Conservation (phyloP, 169 alveolate species). For the Plasmodium vivax region DNA sequence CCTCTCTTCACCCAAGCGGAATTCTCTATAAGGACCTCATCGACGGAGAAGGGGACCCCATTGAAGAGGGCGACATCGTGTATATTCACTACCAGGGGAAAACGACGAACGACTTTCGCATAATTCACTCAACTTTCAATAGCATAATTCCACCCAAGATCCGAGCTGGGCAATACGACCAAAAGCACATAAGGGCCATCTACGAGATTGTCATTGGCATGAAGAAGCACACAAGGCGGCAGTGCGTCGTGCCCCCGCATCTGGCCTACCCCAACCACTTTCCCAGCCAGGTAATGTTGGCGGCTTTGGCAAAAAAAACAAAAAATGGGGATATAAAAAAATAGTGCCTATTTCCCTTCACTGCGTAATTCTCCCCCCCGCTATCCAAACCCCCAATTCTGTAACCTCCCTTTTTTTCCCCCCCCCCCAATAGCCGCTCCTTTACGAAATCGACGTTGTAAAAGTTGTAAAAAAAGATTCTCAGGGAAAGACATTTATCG, state of each 20-base stretch:
- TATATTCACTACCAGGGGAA: slow-evolving; percentile 75
- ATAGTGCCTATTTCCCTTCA: not conserved
- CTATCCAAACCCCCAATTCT: not conserved
- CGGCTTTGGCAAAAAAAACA: not conserved
- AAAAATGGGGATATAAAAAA: not conserved
- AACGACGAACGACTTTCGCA: slow-evolving; percentile 73
- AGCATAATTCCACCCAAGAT: slow-evolving; percentile 64
- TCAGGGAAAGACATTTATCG: slow-evolving; percentile 8
- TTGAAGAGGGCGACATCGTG: slow-evolving; percentile 71
- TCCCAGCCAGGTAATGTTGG: slow-evolving; percentile 43
- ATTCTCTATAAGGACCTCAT: slow-evolving; percentile 53
- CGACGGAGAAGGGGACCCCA: slow-evolving; percentile 62
- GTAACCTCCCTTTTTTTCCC: slow-evolving; percentile 16
- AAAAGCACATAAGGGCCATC: slow-evolving; percentile 64
- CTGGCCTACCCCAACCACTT: slow-evolving; percentile 62
- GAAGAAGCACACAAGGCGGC: slow-evolving; percentile 68
- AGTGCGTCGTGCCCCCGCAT: slow-evolving; percentile 66
- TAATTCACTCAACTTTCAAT: slow-evolving; percentile 62
- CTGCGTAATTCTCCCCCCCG: not conserved
- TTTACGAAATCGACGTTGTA: slow-evolving; percentile 69
- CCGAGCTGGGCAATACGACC: slow-evolving; percentile 57
- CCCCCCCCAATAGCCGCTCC: slow-evolving; percentile 30
- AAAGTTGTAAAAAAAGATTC: slow-evolving; percentile 26
- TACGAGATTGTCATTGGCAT: slow-evolving; percentile 72
- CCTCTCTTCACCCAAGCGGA: slow-evolving; percentile 22